Evolutionary conservation across 2,329 filamentous ascomycete species (phyloP).

Genomic region (Dothideomycetes sp.): DNA sequence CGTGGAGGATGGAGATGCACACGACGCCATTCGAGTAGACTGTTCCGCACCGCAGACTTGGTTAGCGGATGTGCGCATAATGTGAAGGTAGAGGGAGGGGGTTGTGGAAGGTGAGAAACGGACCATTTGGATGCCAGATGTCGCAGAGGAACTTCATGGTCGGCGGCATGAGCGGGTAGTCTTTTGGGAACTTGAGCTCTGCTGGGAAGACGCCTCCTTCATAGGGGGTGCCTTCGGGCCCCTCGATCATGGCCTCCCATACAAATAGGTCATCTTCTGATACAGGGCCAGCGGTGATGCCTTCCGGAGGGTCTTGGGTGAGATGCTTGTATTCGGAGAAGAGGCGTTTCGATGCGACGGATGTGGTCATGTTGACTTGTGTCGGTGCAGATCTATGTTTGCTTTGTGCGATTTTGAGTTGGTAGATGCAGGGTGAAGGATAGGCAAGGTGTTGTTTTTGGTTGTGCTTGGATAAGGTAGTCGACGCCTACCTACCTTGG

Average conservation of each 20-base stretch:
- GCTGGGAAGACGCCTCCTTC: constrained; percentile 93
- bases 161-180: constrained; percentile 93
- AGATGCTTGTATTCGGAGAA: constrained; percentile 94
- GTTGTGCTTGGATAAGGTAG: too few relatives aligned
- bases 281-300: constrained; percentile 88
- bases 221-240: constrained; percentile 89
- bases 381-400: too few relatives aligned
- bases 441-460: too few relatives aligned
- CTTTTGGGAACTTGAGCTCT: constrained; percentile 86
- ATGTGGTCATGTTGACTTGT: constrained; percentile 18
- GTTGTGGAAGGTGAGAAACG: constrained; percentile 13
- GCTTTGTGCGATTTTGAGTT: too few relatives aligned
- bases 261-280: constrained; percentile 89
- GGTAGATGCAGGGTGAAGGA: too few relatives aligned
- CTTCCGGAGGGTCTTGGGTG: constrained; percentile 90
- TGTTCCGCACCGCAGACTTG: constrained; percentile 25
- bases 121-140: constrained; percentile 95
- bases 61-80: background rate
- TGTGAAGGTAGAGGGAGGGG: background rate
- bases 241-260: constrained; percentile 95
- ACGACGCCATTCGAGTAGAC: constrained; percentile 88
- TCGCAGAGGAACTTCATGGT: constrained; percentile 93
- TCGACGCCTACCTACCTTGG: too few relatives aligned
- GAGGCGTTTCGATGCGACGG: constrained; percentile 60
- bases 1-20: constrained; percentile 96